Conservation (phyloP, 768 basidiomycete species). For the Macrolepiota dolichaula region DNA sequence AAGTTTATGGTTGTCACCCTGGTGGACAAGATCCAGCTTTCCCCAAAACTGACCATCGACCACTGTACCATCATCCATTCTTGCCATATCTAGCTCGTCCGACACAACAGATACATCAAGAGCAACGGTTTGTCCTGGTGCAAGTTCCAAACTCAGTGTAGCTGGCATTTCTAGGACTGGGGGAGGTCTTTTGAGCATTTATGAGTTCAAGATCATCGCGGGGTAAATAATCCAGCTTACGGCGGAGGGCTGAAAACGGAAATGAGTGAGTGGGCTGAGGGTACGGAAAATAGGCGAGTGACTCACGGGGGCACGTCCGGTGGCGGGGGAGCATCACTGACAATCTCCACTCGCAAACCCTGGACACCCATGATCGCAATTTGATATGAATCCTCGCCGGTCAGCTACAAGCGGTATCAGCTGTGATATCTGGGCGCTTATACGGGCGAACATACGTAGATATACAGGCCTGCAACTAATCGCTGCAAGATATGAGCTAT, state of each 20-base stretch:
- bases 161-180: constrained; percentile 87
- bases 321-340: constrained; percentile 81
- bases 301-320: constrained; percentile 82
- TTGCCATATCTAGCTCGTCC: constrained; percentile 86
- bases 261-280: constrained; percentile 18
- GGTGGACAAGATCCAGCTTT: constrained; percentile 78
- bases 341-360: constrained; percentile 82
- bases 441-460: constrained; percentile 55
- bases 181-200: constrained; percentile 39
- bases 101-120: constrained; percentile 78
- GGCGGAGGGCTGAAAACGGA: constrained; percentile 43
- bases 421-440: constrained; percentile 3
- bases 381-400: constrained; percentile 84
- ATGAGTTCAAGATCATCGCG: not conserved
- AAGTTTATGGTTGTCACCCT: constrained; percentile 72
- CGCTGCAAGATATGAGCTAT: constrained; percentile 43
- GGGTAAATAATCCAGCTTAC: constrained; percentile 27
- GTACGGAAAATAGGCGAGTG: constrained; percentile 12
- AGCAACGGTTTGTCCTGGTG: constrained; percentile 75
- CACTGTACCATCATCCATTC: constrained; percentile 85
- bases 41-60: constrained; percentile 90
- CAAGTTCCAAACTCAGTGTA: constrained; percentile 77
- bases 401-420: constrained; percentile 48
- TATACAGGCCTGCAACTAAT: constrained; percentile 76
- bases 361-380: constrained; percentile 83